Evolutionary conservation across 2,329 filamentous ascomycete genomes (phyloP).

Genomic region (Fusarium albidum): DNA sequence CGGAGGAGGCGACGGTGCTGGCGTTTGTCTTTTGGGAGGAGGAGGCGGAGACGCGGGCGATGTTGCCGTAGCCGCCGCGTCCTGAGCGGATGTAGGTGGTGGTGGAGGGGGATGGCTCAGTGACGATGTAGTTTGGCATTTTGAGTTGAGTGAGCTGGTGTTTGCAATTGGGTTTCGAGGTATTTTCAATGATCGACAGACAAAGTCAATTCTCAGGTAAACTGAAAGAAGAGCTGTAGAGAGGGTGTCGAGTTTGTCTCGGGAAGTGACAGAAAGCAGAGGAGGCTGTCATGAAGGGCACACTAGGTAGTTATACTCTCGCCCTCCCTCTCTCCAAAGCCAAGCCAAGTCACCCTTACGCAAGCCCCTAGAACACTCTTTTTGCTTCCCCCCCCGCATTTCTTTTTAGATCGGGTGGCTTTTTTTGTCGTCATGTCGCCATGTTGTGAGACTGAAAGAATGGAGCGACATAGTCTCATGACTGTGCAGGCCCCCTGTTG

Average conservation of each 20-base stretch:
- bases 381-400: conserved; percentile 36
- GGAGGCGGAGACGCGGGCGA: conserved; percentile 53
- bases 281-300: conserved; percentile 33
- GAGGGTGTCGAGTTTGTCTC: conserved; percentile 11
- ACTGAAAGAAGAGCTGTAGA: not conserved
- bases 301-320: conserved; percentile 36
- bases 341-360: conserved; percentile 20
- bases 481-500: not conserved
- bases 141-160: conserved; percentile 25
- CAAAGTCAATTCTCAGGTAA: not conserved
- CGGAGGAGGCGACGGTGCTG: conserved; percentile 53
- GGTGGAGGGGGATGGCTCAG: conserved; percentile 44
- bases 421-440: conserved; percentile 32
- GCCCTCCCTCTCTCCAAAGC: too few species aligned
- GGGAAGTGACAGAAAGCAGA: conserved; percentile 14
- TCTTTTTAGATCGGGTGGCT: conserved; percentile 8
- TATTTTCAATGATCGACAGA: not conserved
- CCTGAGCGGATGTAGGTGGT: conserved; percentile 56
- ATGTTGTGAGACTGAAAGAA: not conserved
- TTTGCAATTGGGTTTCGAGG: conserved; percentile 6
- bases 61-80: conserved; percentile 65
- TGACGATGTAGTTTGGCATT: conserved; percentile 46
- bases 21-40: conserved; percentile 49
- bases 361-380: not conserved
- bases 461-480: conserved; percentile 12